Base-by-base conservation (phyloP, 768 basidiomycete species). In the Mycena amicta region DNA sequence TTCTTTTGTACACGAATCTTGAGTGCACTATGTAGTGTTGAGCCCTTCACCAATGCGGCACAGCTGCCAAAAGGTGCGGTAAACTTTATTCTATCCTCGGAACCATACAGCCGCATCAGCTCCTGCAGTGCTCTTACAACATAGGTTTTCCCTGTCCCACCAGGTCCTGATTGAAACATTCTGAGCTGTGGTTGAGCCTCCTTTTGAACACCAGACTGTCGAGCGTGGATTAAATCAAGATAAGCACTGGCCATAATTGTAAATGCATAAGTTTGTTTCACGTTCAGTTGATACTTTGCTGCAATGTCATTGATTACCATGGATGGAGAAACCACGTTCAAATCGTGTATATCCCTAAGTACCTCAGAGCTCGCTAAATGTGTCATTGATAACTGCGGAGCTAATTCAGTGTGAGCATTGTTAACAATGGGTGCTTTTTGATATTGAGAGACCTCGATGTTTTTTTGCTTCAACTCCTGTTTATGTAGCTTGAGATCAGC, bases 71-170 rank as follows among this genome's bases (percentile, higher is more conserved):
- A 45, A 8, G 43, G 13, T 23, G 43, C 43, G 20, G 43, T 45
- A n/a, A 45, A 45, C 12, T 8, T 45, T 15, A 45, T 45, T 5
- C 43, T 8, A 45, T 74, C 66, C 0, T 18, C 62, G 39, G 53
- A 60, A 1, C 66, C 59, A 51, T 66, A 70, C 1, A 31, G 29
- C 2, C 26, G 31, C 70, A 74, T 71, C 0, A 74, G 53, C 0
- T 20, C 3, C 26, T 67, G 47, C 0, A 75, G 50, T 0, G 71
- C 69, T 16, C 62, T 40, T 0, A 72, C 67, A 28, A 72, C 65
- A 43, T 73, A 67, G 4, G 67, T 74, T 57, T 74, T 75, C 4
- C 72, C 72, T 29, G 71, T 74, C 0, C 72, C 72, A 3, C 71
- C 73, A 3, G 72, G 70, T 1, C 72, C 71, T 18, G 66, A 15